Evolutionary conservation across 345 rosid genomes (phyloP).

Genomic region (Citrus medica): DNA sequence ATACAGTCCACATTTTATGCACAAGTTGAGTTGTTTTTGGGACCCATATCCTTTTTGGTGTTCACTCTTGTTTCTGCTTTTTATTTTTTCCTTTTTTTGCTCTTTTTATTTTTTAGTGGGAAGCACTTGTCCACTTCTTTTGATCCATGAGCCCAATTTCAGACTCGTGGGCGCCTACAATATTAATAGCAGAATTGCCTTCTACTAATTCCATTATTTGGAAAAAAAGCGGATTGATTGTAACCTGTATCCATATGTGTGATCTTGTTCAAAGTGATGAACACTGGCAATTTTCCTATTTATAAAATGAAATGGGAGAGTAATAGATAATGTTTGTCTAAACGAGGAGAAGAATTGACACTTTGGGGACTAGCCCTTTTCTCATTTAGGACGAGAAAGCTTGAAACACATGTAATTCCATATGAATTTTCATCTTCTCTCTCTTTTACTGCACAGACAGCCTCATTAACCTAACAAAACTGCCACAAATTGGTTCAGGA

Average conservation of each 20-base stretch:
- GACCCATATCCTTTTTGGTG: conserved; percentile 28
- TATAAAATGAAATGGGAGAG: not conserved
- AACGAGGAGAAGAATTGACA: not conserved
- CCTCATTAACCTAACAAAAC: no score
- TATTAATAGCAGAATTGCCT: not conserved
- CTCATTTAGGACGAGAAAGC: not conserved
- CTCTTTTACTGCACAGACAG: no score
- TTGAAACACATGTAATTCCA: not conserved
- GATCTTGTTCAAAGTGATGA: not conserved
- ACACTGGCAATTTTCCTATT: not conserved
- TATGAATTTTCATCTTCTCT: no score
- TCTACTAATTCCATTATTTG: not conserved
- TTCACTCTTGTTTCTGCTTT: conserved; percentile 16
- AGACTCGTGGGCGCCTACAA: not conserved
- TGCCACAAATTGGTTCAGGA: not conserved
- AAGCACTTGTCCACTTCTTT: conserved; percentile 3
- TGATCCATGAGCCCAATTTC: conserved; percentile 14
- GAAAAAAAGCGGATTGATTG: not conserved
- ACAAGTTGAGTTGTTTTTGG: conserved; percentile 22
- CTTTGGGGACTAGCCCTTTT: not conserved
- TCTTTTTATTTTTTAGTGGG: conserved; percentile 13
- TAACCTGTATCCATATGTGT: no score
- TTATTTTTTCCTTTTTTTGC: conserved; percentile 18
- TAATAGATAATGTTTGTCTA: not conserved
- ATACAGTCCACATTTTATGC: conserved; percentile 37